These are phyloP conservation scores for Populus hybrid DNA, from an alignment of 441 rosid species.

Conservation along the genomic window DNA sequence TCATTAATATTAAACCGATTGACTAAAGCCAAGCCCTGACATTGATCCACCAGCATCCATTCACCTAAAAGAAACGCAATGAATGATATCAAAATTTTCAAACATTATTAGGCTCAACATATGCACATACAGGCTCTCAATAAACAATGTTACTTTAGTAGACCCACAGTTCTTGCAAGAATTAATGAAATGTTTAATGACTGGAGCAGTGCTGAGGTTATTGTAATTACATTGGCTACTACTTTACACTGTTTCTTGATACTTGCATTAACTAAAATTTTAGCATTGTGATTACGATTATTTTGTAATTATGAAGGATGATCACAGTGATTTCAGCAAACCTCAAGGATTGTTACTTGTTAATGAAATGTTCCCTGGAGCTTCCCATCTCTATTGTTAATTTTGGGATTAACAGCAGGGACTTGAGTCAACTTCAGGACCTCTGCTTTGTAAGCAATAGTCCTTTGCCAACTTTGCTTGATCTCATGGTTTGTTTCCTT, in stretches of 20 bases:
- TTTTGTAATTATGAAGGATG: background rate
- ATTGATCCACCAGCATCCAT: constrained; percentile 82
- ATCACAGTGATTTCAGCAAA: background rate
- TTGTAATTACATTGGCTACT: background rate
- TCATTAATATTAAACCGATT: constrained; percentile 57
- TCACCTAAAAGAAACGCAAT: constrained; percentile 47
- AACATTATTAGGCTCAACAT: background rate
- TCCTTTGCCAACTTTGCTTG: background rate
- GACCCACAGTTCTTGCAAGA: background rate
- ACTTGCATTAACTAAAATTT: background rate
- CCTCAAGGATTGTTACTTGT: background rate
- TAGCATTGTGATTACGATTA: background rate
- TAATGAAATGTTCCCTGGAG: background rate
- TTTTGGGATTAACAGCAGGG: background rate
- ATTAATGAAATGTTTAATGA: background rate
- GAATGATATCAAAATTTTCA: background rate
- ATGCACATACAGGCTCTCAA: background rate
- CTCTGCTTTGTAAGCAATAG: background rate
- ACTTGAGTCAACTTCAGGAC: background rate
- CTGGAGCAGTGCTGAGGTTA: background rate
- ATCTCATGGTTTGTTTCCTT: background rate
- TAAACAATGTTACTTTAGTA: no score
- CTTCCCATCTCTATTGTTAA: no score
- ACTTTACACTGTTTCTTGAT: background rate
- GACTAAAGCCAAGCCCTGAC: constrained; percentile 48